Percentiles rank a stretch among this genome's conserved stretches.
phyloP scores from a whole-genome alignment of 139 green algal species.

The Coelastrella sp. region DNA sequence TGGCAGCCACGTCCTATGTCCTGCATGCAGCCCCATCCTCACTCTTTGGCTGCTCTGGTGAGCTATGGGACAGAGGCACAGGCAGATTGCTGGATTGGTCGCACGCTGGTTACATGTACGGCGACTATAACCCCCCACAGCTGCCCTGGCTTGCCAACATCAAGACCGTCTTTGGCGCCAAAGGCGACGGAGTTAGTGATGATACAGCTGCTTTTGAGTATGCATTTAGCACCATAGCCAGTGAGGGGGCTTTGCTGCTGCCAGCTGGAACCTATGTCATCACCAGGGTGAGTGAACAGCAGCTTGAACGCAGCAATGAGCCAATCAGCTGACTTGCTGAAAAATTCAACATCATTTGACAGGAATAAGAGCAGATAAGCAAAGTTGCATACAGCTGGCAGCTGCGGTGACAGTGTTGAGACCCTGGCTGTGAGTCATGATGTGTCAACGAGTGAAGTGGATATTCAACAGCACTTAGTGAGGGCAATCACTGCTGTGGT shows the following conservation, averaged over 20 bases:
- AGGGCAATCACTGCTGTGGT: no score
- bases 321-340: no score
- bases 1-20: no score
- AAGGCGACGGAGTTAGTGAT: constrained; percentile 29
- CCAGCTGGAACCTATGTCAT: constrained; percentile 40
- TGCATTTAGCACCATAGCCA: constrained; percentile 30
- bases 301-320: not conserved
- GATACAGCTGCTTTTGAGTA: constrained; percentile 44
- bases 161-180: constrained; percentile 36
- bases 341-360: no score
- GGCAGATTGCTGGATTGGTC: constrained; percentile 36
- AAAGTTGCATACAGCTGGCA: no score
- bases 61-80: constrained; percentile 17
- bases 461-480: not conserved
- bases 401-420: no score
- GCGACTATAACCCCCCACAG: constrained; percentile 12
- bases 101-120: constrained; percentile 47
- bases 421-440: no score
- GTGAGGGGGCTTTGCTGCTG: constrained; percentile 25
- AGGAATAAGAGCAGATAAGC: no score
- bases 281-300: constrained; percentile 30
- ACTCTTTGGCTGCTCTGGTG: constrained; percentile 39
- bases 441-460: no score
- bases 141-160: constrained; percentile 28
- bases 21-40: constrained; percentile 21